Conservation (phyloP, 352 stramenopile genomes). For the Globisporangium canariense region DNA sequence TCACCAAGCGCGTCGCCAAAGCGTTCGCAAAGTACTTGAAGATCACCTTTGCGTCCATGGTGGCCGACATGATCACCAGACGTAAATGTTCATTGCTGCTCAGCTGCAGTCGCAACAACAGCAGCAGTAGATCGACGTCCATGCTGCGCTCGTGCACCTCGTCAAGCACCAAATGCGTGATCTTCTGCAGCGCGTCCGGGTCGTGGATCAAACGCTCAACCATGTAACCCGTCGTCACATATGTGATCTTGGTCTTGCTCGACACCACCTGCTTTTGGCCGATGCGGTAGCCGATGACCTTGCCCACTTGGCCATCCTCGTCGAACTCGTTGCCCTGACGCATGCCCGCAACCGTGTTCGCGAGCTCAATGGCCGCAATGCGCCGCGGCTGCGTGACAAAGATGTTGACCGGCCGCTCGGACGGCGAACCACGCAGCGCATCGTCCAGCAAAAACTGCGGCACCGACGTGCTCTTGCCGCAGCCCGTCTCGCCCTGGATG, state of each 20-base stretch:
- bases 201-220: constrained; percentile 93
- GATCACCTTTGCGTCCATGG: constrained; percentile 92
- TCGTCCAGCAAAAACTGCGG: constrained; percentile 92
- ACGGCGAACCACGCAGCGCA: constrained; percentile 13
- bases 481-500: constrained; percentile 93
- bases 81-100: constrained; percentile 64
- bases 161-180: constrained; percentile 96
- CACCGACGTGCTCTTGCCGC: constrained; percentile 95
- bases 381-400: constrained; percentile 94
- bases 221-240: constrained; percentile 97
- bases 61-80: constrained; percentile 96
- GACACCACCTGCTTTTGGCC: constrained; percentile 91
- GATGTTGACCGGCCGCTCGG: constrained; percentile 83
- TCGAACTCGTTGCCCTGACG: constrained; percentile 71
- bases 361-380: constrained; percentile 90
- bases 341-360: constrained; percentile 92
- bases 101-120: constrained; percentile 87
- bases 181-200: constrained; percentile 73
- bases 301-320: constrained; percentile 57
- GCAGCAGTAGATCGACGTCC: constrained; percentile 94
- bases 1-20: constrained; percentile 45
- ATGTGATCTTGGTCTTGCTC: constrained; percentile 91
- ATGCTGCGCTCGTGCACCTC: constrained; percentile 95
- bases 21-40: constrained; percentile 82
- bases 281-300: constrained; percentile 77